phyloP scores from a whole-genome alignment of 371 early-diverging fungal genomes.

The Mortierella sp. region DNA sequence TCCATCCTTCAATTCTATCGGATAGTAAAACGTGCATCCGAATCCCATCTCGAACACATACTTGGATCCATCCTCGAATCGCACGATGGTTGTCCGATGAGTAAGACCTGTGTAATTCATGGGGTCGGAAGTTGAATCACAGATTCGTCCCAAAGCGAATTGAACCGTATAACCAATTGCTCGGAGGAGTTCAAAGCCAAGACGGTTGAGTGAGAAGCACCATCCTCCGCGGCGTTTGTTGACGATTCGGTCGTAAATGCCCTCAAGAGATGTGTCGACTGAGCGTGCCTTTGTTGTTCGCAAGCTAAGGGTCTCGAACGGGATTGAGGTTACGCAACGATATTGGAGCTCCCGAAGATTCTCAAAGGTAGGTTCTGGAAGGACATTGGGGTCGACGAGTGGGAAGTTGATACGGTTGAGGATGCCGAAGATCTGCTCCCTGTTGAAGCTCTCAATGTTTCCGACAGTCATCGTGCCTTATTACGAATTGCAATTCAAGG shows the following conservation, averaged over 20 bases:
- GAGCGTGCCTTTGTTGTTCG: constrained; percentile 21
- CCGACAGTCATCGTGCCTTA: too few species aligned
- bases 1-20: constrained; percentile 19
- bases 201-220: constrained; percentile 36
- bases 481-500: too few species aligned
- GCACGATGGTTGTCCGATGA: constrained; percentile 29
- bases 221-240: constrained; percentile 36
- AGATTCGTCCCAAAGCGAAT: constrained; percentile 22
- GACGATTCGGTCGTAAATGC: constrained; percentile 31
- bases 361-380: constrained; percentile 30
- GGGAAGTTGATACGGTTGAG: constrained; percentile 26
- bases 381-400: constrained; percentile 24
- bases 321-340: constrained; percentile 27
- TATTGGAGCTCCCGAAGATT: constrained; percentile 30
- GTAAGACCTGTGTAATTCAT: neutral
- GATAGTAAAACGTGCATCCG: constrained; percentile 12
- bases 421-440: constrained; percentile 26
- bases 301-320: constrained; percentile 37
- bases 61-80: constrained; percentile 23
- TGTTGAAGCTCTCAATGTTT: neutral
- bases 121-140: constrained; percentile 14
- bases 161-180: constrained; percentile 23
- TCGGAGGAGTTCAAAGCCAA: constrained; percentile 19
- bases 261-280: constrained; percentile 25
- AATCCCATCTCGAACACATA: constrained; percentile 38